A percentile compares a stretch with the other conserved stretches of the same genome.
phyloP scores from a whole-genome alignment of 2,329 filamentous ascomycete genomes.

The Botrytis byssoidea region DNA sequence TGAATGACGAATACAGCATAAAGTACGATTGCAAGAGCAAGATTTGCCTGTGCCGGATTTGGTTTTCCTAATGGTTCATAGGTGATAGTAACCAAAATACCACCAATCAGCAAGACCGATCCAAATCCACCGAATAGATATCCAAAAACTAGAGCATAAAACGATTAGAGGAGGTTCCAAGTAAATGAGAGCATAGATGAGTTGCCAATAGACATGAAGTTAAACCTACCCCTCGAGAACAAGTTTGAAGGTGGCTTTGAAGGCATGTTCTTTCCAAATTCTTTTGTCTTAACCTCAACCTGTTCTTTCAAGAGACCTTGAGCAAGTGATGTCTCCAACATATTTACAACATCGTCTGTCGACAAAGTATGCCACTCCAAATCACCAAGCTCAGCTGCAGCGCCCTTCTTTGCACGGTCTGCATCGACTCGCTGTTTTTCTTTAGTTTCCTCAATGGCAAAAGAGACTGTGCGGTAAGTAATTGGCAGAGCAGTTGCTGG shows the following conservation, averaged over 20 bases:
- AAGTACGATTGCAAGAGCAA: constrained; percentile 70
- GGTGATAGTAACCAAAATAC: constrained; percentile 69
- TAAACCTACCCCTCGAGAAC: constrained; percentile 43
- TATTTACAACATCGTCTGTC: constrained; percentile 54
- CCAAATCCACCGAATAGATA: constrained; percentile 80
- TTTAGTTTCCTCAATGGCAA: constrained; percentile 55
- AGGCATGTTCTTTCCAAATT: constrained; percentile 66
- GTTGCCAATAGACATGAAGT: background rate
- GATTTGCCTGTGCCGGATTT: constrained; percentile 61
- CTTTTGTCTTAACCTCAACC: constrained; percentile 50
- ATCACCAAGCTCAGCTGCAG: constrained; percentile 54
- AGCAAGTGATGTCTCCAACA: constrained; percentile 53
- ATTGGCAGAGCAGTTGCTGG: constrained; percentile 47
- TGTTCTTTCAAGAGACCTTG: constrained; percentile 60
- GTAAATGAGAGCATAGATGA: background rate
- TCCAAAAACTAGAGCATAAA: constrained; percentile 45
- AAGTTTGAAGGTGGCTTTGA: constrained; percentile 62
- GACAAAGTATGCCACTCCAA: constrained; percentile 67
- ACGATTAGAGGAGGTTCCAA: background rate
- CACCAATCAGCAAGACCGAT: constrained; percentile 63
- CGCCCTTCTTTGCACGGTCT: constrained; percentile 43
- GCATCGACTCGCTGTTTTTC: constrained; percentile 45
- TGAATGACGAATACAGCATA: constrained; percentile 66
- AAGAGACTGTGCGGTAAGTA: constrained; percentile 54
- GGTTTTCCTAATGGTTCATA: constrained; percentile 73